A percentile compares a stretch with the other conserved stretches of the same genome.
Conservation (phyloP, 2,329 filamentous ascomycete genomes). For the Phyllosticta ampelicida region DNA sequence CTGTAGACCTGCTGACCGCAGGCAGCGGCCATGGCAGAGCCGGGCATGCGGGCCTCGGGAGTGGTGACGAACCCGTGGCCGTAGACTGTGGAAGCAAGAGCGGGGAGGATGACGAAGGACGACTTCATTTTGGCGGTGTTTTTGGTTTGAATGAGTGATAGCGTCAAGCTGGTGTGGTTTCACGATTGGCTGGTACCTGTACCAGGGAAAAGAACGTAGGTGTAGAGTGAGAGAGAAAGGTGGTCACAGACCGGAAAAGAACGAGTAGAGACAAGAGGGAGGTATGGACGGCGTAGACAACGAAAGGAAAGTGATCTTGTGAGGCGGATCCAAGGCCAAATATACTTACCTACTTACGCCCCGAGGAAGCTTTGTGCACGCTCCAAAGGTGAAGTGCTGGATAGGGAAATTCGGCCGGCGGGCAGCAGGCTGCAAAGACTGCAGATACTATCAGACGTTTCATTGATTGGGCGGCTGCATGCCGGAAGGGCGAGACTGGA, state of each 20-base stretch:
- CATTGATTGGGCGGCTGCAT: neutral
- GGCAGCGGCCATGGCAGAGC: conserved; percentile 39
- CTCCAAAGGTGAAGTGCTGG: neutral
- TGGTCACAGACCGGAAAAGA: conserved; percentile 10
- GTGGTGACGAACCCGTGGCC: conserved; percentile 44
- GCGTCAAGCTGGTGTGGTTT: conserved; percentile 16
- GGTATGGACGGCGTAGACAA: conserved; percentile 7
- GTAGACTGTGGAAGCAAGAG: conserved; percentile 36
- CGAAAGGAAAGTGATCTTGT: neutral
- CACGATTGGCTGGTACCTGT: conserved; percentile 9
- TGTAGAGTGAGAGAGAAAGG: conserved; percentile 25
- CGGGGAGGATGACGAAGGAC: conserved; percentile 29
- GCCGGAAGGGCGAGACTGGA: neutral
- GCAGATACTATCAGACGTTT: neutral
- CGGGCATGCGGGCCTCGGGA: conserved; percentile 41
- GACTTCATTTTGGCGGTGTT: conserved; percentile 30
- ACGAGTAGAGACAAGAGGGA: neutral
- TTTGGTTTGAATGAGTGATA: conserved; percentile 7
- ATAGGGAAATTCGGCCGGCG: neutral
- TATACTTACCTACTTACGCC: neutral
- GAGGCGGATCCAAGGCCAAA: neutral
- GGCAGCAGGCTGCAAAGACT: neutral
- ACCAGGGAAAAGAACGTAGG: conserved; percentile 22
- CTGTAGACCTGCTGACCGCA: conserved; percentile 46
- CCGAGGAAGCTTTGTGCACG: neutral